Conservation (phyloP, 306 rosid species). For the Medicago ruthenica region DNA sequence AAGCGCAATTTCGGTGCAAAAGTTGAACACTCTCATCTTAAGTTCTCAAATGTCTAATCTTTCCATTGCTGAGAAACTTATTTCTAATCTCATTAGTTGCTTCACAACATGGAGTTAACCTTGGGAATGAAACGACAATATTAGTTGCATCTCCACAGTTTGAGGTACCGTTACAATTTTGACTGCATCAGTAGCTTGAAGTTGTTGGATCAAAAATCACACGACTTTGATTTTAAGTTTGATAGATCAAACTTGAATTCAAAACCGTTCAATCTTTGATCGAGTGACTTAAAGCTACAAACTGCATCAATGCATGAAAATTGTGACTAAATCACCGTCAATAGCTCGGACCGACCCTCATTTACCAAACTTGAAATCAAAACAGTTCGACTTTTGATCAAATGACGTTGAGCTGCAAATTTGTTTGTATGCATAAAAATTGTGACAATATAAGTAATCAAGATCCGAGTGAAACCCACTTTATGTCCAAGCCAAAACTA, state of each 20-base stretch:
- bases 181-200: neutral
- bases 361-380: neutral
- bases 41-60: constrained; percentile 25
- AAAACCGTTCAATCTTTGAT: neutral
- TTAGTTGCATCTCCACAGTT: neutral
- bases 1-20: constrained; percentile 36
- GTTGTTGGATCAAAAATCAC: neutral
- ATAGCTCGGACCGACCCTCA: neutral
- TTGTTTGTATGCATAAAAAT: neutral
- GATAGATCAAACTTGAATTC: neutral
- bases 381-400: neutral
- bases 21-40: constrained; percentile 29
- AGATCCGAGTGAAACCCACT: neutral
- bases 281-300: neutral
- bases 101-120: constrained; percentile 9
- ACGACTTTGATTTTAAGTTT: neutral
- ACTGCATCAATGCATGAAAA: neutral
- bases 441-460: neutral
- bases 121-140: constrained; percentile 11
- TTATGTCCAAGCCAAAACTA: neutral
- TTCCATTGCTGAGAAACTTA: constrained; percentile 16
- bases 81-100: constrained; percentile 9
- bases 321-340: neutral
- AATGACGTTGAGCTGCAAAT: neutral
- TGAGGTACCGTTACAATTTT: neutral